These are phyloP conservation scores for Chytriomyces confervae DNA, from an alignment of 192 early-diverging fungal genomes.

Conservation along the genomic window DNA sequence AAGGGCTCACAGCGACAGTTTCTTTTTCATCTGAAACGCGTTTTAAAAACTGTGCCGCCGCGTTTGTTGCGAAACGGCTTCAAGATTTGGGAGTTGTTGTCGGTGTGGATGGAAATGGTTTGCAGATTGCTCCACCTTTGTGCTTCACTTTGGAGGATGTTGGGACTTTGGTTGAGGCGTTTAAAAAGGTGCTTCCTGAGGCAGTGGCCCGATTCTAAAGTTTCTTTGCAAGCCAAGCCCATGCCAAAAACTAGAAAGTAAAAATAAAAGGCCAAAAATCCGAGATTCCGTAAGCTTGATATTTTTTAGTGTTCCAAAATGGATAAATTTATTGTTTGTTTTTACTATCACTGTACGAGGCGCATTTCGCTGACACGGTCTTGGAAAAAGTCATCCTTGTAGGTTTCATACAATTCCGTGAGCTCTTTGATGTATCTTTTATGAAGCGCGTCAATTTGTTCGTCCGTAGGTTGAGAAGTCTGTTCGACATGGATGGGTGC, in stretches of 20 bases:
- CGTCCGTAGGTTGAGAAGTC: slow-evolving; percentile 34
- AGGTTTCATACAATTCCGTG: slow-evolving; percentile 38
- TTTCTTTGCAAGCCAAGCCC: no score
- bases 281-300: no score
- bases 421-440: slow-evolving; percentile 38
- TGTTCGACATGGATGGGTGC: slow-evolving; percentile 33
- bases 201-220: no score
- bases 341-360: slow-evolving; percentile 32
- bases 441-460: slow-evolving; percentile 43
- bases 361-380: slow-evolving; percentile 42
- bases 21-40: not conserved
- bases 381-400: slow-evolving; percentile 47
- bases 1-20: not conserved
- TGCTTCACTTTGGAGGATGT: no score
- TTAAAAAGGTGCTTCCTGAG: no score
- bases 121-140: no score
- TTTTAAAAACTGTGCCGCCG: not conserved
- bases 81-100: not conserved
- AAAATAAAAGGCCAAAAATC: no score
- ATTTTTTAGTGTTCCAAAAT: no score
- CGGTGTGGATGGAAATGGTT: no score
- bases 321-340: not conserved
- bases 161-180: no score
- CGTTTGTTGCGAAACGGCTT: not conserved
- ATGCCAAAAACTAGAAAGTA: no score